A percentile compares a stretch with the other conserved stretches of the same genome.
phyloP scores from a whole-genome alignment of 768 basidiomycete genomes.

The Favolaschia claudopus region DNA sequence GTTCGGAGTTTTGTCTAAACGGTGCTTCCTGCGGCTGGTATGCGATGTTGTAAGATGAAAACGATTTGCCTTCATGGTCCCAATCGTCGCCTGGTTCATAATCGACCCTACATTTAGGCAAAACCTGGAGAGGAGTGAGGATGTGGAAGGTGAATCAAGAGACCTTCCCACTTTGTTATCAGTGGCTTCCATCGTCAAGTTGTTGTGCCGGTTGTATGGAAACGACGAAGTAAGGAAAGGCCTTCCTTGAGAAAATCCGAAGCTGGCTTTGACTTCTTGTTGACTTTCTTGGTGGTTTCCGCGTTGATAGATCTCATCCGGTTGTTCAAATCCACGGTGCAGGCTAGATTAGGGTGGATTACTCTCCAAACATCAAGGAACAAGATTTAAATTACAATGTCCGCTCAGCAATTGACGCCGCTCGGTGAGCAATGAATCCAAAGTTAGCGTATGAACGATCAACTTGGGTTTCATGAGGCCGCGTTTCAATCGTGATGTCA shows the following conservation, averaged over 20 bases:
- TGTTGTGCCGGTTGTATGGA: background rate
- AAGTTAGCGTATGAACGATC: constrained; percentile 2
- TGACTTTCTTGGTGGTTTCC: background rate
- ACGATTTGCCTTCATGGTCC: constrained; percentile 10
- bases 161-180: background rate
- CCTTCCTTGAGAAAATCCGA: background rate
- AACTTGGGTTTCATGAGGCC: background rate
- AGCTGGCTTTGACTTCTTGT: background rate
- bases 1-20: background rate
- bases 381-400: background rate
- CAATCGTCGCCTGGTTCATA: constrained; percentile 9
- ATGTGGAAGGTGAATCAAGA: background rate
- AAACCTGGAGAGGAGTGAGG: background rate
- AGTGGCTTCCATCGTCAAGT: background rate
- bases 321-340: background rate
- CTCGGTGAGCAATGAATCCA: background rate
- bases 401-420: background rate
- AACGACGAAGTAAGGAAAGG: background rate
- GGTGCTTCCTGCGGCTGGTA: background rate
- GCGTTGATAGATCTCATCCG: background rate
- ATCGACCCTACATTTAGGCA: constrained; percentile 1
- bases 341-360: background rate
- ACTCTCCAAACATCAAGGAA: background rate
- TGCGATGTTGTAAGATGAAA: constrained; percentile 4
- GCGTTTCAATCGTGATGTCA: background rate